phyloP scores from a whole-genome alignment of 331 rosid species.

The Erythrophleum ivorense region DNA sequence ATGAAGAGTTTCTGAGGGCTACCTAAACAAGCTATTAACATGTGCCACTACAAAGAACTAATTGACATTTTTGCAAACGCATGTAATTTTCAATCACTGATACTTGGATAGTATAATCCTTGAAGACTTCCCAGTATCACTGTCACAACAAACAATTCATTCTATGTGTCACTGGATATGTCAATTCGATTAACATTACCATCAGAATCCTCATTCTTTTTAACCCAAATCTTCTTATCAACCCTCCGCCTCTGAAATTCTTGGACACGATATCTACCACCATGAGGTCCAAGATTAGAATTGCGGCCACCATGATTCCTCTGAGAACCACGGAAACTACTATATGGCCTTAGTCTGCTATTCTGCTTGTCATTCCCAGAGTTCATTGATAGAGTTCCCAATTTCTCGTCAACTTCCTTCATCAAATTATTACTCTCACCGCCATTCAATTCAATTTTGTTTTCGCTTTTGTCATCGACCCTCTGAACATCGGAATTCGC shows the following conservation, averaged over 20 bases:
- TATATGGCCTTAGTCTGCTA: not conserved
- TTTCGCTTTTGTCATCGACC: constrained; percentile 22
- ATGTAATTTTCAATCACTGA: not conserved
- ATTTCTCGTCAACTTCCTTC: constrained; percentile 21
- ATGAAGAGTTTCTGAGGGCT: too few relatives aligned
- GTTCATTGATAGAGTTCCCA: constrained; percentile 12
- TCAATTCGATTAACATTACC: constrained; percentile 34
- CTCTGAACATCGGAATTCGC: not conserved
- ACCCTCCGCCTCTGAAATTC: not conserved
- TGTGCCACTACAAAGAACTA: not conserved
- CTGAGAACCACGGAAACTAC: not conserved
- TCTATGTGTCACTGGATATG: not conserved
- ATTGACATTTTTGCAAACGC: not conserved
- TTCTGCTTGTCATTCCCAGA: constrained; percentile 2
- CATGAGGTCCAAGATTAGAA: not conserved
- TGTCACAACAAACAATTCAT: constrained; percentile 11
- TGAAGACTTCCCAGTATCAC: constrained; percentile 42
- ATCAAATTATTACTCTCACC: not conserved
- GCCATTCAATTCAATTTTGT: constrained; percentile 1
- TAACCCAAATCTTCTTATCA: constrained; percentile 56
- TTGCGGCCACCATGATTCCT: not conserved
- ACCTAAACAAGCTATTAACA: not conserved
- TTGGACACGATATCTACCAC: not conserved
- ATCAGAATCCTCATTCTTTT: constrained; percentile 49
- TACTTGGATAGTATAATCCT: not conserved